A percentile compares a stretch with the other conserved stretches of the same genome.
phyloP scores from a whole-genome alignment of 1,139 yeast species.

The Debaryomycetaceae sp. region DNA sequence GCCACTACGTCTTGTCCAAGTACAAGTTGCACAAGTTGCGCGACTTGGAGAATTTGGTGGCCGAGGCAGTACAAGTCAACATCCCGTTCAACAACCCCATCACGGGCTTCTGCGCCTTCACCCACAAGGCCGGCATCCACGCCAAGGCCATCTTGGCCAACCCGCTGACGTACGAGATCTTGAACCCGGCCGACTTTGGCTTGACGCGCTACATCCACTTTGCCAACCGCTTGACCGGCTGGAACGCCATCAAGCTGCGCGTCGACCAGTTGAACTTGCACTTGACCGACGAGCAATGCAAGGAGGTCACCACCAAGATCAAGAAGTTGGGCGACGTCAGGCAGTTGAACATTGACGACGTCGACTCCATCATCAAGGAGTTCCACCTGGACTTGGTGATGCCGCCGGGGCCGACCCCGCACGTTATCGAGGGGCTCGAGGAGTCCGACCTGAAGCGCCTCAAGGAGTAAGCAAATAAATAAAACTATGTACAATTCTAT shows the following conservation, averaged over 20 bases:
- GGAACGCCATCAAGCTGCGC: conserved; percentile 47
- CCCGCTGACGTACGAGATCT: conserved; percentile 56
- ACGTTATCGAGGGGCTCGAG: conserved; percentile 19
- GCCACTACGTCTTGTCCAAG: conserved; percentile 54
- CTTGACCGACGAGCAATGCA: conserved; percentile 53
- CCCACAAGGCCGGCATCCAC: conserved; percentile 61
- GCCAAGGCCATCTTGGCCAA: conserved; percentile 59
- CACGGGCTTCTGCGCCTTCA: conserved; percentile 60
- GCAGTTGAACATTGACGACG: conserved; percentile 45
- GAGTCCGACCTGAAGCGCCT: conserved; percentile 12
- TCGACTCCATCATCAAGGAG: conserved; percentile 45
- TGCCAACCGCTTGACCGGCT: conserved; percentile 57
- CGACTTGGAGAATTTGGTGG: conserved; percentile 54
- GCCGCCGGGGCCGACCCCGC: conserved; percentile 14
- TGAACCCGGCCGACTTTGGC: conserved; percentile 55
- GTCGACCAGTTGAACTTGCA: conserved; percentile 46
- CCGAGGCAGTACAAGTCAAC: conserved; percentile 55
- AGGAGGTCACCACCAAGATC: conserved; percentile 50
- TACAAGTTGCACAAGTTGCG: conserved; percentile 51
- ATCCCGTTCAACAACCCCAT: conserved; percentile 59
- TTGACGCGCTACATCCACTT: conserved; percentile 55
- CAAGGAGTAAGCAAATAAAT: conserved; percentile 11
- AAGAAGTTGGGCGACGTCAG: conserved; percentile 55
- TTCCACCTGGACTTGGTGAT: conserved; percentile 35
- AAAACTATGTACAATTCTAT: conserved; percentile 1